Evolutionary conservation across 2,329 filamentous ascomycete genomes (phyloP), one percentile per base, ranked within the genome.

Genomic region (Paraconiothyrium sp.): DNA sequence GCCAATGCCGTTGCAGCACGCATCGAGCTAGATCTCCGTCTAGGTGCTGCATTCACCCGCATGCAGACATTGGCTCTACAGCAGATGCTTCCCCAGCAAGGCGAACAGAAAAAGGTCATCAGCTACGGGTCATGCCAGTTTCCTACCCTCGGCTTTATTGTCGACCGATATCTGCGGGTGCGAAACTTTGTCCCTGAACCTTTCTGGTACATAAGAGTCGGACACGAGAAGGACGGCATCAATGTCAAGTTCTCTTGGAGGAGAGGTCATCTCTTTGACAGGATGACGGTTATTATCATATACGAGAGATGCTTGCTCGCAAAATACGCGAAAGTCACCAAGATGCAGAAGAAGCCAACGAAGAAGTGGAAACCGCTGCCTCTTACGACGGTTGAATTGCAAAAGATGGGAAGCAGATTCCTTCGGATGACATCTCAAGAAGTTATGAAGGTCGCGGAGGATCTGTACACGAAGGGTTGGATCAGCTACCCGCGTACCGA

Each of bases 61-160:
- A 91, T 96, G 76, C 87, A 97, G 65, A 97, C 93, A 0, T 85
- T 91, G 58, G 91, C 86, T 63, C 84, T 99, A n/a, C 88, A 91
- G 64, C 79, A 84, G 0, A 83, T 97, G 32, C 89, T 92, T 8
- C 89, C 72, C 2, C 64, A 87, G 0, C 85, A 87, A 1, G 80
- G 96, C 44, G 83, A 89, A 50, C 83, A 88, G 1, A 83, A 88
- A 58, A 78, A 77, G 44, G 81, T 91, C 1, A 86, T 97, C 54
- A 97, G 93, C 77, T 97, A 97, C 73, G 93, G 92, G 87, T 97
- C 94, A 4, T 99, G 95, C 68, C 95, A 99, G 76, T 99, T 99
- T 72, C 95, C 95, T 1, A 98, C 95, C 0, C 84, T 99, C 5
- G 95, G 95, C 0, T 99, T 99, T 68, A 94, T 99, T 1, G 95